These are phyloP conservation scores for Ophiocordyceps polyrhachis-furcata DNA, from an alignment of 2,329 filamentous ascomycete genomes.

Conservation along the genomic window DNA sequence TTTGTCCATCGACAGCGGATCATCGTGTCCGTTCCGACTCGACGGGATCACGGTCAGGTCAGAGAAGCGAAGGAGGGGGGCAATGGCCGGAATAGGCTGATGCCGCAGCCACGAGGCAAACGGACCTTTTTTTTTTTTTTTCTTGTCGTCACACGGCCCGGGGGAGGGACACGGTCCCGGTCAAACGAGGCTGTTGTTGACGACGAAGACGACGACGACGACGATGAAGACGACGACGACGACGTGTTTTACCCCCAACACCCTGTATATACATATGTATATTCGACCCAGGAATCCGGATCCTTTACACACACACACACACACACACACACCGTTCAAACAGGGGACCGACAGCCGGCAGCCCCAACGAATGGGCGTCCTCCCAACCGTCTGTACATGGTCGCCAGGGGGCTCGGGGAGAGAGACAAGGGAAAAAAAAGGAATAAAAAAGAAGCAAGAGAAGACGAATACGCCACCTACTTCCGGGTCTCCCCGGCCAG, in stretches of 20 bases:
- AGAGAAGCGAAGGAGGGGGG: background rate
- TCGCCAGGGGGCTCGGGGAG: background rate
- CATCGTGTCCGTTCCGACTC: background rate
- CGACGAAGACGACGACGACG: no score
- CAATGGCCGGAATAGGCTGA: background rate
- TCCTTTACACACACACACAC: no score
- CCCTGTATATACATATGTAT: no score
- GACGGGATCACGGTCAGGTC: background rate
- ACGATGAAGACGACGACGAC: no score
- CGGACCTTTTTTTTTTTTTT: background rate
- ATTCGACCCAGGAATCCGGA: no score
- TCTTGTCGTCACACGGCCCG: background rate
- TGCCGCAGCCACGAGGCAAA: background rate
- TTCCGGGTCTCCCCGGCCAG: background rate
- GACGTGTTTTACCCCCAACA: no score
- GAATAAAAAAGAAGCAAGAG: background rate
- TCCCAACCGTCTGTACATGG: background rate
- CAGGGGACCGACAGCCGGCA: background rate
- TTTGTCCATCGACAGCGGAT: background rate
- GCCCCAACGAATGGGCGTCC: background rate
- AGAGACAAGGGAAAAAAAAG: background rate
- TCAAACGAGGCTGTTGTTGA: no score
- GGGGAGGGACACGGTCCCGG: no score
- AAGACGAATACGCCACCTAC: background rate
- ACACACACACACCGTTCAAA: no score